Evolutionary conservation across 2,329 filamentous ascomycete genomes (phyloP).

Genomic region (Fusarium annulatum): DNA sequence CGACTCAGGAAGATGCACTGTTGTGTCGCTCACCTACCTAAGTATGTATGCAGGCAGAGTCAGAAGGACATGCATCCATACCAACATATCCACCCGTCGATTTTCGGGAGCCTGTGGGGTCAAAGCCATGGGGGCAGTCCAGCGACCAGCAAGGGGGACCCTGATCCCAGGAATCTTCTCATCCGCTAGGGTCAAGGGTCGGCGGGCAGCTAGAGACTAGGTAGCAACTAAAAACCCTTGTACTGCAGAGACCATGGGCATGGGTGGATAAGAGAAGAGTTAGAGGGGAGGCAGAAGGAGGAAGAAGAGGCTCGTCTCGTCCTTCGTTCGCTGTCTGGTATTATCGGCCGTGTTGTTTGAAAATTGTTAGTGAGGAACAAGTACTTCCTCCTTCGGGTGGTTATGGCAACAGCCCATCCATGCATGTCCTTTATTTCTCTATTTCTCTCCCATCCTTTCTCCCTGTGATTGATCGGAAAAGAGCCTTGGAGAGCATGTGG

Average conservation of each 20-base stretch:
- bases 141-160: constrained; percentile 28
- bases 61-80: constrained; percentile 37
- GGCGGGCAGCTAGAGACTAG: constrained; percentile 17
- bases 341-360: constrained; percentile 5
- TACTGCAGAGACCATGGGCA: constrained; percentile 10
- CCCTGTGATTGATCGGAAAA: constrained; percentile 14
- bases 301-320: constrained; percentile 26
- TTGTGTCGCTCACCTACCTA: constrained; percentile 1
- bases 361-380: constrained; percentile 46
- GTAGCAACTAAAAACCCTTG: constrained; percentile 25
- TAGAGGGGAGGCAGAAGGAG: constrained; percentile 13
- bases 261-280: constrained; percentile 16
- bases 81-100: constrained; percentile 28
- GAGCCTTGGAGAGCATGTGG: constrained; percentile 16
- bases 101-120: constrained; percentile 40
- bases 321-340: constrained; percentile 2
- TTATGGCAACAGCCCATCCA: constrained; percentile 28
- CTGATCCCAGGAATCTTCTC: constrained; percentile 33
- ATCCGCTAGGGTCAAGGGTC: constrained; percentile 32
- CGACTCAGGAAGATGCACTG: neutral
- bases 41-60: constrained; percentile 10
- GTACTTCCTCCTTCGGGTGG: constrained; percentile 18
- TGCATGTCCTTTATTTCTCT: neutral
- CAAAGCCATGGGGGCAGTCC: constrained; percentile 30
- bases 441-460: neutral